Base-by-base conservation (phyloP, 2,329 filamentous ascomycete species). In the Canariomyces notabilis region DNA sequence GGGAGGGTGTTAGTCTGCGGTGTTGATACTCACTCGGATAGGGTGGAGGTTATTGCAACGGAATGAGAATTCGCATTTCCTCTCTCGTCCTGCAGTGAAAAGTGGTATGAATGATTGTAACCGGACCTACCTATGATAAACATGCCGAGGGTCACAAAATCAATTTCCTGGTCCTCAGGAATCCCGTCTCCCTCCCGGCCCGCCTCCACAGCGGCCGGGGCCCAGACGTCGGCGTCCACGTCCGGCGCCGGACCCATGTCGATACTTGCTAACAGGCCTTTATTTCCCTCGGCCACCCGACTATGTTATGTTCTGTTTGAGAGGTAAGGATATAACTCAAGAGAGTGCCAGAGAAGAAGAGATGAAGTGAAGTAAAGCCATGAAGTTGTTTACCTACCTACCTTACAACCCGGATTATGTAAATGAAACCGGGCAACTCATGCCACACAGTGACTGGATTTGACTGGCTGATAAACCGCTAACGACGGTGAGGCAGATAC, bases 81-180 rank as follows among this genome's bases (percentile, higher is more conserved):
- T n/a, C n/a, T n/a, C n/a, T n/a, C n/a, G n/a, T n/a, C n/a, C n/a
- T n/a, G n/a, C n/a, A n/a, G n/a, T n/a, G n/a, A n/a, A n/a, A n/a
- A n/a, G n/a, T n/a, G n/a, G n/a, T n/a, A n/a, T n/a, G n/a, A n/a
- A n/a, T n/a, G n/a, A n/a, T n/a, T n/a, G n/a, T n/a, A n/a, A 29
- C 7, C 14, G 20, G 7, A 51, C 74, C 64, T 67, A 84, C 81
- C 83, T 51, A 87, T 80, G 41, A 86, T 87, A 58, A 87, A 83
- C 83, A 87, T 86, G 58, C 82, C 83, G 58, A 87, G 59, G 0
- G 82, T 85, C 49, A 82, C 79, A 64, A 87, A 85, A 54, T 86
- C 82, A 42, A 84, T 73, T 38, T 67, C 65, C 50, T 70, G 68
- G 15, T 58, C 52, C 31, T 61, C 57, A 32, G 55, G 48, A 29